phyloP scores from a whole-genome alignment of 1,284 basidiomycete genomes.

The Mycena citricolor region DNA sequence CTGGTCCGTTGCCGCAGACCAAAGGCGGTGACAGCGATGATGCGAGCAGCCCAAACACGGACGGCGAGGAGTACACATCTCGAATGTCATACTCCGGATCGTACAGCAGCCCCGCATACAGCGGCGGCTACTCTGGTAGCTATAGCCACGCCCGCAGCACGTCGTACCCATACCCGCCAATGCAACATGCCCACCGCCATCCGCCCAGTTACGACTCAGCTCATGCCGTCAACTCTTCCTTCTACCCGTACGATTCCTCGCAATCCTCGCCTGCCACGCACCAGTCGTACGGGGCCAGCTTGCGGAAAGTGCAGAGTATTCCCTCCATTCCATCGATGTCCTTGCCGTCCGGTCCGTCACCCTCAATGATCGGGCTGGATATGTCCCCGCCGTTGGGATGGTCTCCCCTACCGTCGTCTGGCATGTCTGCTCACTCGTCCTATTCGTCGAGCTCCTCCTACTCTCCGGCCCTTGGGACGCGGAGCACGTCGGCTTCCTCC shows the following conservation, averaged over 20 bases:
- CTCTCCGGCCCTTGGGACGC: background rate
- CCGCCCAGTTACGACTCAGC: conserved; percentile 10
- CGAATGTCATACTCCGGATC: too few relatives aligned
- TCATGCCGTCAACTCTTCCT: background rate
- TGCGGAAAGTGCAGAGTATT: conserved; percentile 15
- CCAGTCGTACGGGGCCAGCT: too few relatives aligned
- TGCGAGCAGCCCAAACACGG: too few relatives aligned
- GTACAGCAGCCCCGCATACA: conserved; percentile 1
- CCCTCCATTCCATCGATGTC: conserved; percentile 5
- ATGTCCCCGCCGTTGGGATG: too few relatives aligned
- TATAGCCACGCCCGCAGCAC: conserved; percentile 12
- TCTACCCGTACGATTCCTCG: background rate
- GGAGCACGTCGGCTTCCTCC: background rate
- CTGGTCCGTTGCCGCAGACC: too few relatives aligned
- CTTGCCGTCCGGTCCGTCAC: background rate
- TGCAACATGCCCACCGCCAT: conserved; percentile 3
- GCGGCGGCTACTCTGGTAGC: conserved; percentile 1
- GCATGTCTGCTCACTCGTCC: too few relatives aligned
- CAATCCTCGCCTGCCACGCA: conserved; percentile 1
- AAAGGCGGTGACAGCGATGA: too few relatives aligned
- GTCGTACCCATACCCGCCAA: conserved; percentile 19
- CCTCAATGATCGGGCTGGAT: background rate
- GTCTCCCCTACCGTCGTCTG: too few relatives aligned
- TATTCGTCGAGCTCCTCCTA: background rate
- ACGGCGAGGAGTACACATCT: too few relatives aligned